phyloP scores from a whole-genome alignment of 2,329 filamentous ascomycete genomes.

The Pseudogymnoascus sp. region DNA sequence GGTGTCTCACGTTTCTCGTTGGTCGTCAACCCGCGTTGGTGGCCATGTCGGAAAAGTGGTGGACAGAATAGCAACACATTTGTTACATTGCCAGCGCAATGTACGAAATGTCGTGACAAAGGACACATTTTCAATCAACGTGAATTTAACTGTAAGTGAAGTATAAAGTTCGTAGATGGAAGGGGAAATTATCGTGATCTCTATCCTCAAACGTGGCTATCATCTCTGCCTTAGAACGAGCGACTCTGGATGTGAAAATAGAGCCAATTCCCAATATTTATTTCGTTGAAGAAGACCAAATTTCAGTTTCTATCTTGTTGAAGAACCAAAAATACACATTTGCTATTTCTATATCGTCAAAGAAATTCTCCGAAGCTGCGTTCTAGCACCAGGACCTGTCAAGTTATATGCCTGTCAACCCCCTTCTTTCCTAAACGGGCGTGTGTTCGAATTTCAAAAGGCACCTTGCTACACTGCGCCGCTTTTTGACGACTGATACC shows the following conservation, averaged over 20 bases:
- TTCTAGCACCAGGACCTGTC: not conserved
- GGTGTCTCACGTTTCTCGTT: not conserved
- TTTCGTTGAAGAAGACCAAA: not conserved
- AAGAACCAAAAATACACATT: not conserved
- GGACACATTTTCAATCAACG: not conserved
- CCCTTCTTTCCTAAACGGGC: not conserved
- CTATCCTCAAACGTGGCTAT: not conserved
- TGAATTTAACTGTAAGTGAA: not conserved
- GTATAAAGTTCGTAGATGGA: not conserved
- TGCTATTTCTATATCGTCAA: not conserved
- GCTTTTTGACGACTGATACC: not conserved
- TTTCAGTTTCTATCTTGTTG: not conserved
- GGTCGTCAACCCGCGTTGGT: not conserved
- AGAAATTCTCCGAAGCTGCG: not conserved
- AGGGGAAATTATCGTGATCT: not conserved
- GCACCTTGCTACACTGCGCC: not conserved
- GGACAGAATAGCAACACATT: slow-evolving; percentile 2
- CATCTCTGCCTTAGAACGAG: not conserved
- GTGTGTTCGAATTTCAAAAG: not conserved
- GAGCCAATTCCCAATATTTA: not conserved
- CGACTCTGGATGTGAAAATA: not conserved
- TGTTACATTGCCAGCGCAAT: slow-evolving; percentile 4
- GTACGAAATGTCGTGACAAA: not conserved
- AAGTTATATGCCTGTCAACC: not conserved
- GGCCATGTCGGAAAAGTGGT: not conserved